Evolutionary conservation across 495 filamentous ascomycete genomes (phyloP).

Genomic region (Neurospora sp.): DNA sequence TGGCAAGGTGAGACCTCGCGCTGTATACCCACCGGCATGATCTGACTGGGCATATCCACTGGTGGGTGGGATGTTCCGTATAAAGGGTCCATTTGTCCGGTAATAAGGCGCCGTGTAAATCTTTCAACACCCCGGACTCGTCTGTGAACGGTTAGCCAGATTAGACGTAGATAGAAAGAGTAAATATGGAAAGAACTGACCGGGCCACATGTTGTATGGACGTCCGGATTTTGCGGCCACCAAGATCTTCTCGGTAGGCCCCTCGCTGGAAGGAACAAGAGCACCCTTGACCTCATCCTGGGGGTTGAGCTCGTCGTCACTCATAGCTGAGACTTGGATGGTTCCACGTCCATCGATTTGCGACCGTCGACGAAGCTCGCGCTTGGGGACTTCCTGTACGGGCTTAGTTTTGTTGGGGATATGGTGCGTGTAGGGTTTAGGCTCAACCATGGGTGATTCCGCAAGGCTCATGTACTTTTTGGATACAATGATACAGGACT

Average conservation of each 20-base stretch:
- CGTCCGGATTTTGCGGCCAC: constrained; percentile 9
- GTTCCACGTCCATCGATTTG: neutral
- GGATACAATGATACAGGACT: constrained; percentile 8
- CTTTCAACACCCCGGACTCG: neutral
- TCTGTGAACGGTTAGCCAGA: neutral
- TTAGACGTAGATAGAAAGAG: neutral
- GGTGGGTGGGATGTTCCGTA: constrained; percentile 1
- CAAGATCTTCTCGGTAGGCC: neutral
- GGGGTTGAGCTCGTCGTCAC: neutral
- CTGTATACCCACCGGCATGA: constrained; percentile 9
- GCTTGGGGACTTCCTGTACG: neutral
- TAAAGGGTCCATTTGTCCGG: constrained; percentile 9
- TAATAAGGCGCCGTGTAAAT: neutral
- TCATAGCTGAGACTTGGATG: neutral
- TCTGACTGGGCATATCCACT: constrained; percentile 16
- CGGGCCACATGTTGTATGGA: constrained; percentile 10
- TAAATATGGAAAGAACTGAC: neutral
- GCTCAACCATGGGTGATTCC: constrained; percentile 6
- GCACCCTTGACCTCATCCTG: neutral
- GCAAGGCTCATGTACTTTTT: constrained; percentile 7
- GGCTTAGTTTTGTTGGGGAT: neutral
- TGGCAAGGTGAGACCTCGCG: neutral
- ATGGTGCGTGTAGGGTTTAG: neutral
- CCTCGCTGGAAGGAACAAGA: neutral
- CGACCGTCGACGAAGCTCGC: neutral